Conservation (phyloP, 1,284 basidiomycete species). For the Coniferiporia weirii region DNA sequence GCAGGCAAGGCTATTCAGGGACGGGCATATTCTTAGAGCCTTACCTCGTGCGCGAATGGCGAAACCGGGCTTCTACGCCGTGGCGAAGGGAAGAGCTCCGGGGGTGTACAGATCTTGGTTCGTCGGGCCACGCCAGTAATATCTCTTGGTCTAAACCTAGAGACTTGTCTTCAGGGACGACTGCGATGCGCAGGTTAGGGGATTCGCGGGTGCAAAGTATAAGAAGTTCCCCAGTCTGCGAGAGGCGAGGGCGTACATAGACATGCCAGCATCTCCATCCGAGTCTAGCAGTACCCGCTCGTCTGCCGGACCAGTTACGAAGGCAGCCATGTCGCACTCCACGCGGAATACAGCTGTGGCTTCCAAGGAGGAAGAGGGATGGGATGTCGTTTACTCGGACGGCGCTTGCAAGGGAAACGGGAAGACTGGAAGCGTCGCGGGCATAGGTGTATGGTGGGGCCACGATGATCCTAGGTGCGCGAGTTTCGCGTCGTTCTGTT, state of each 20-base stretch:
- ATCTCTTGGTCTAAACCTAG: neutral
- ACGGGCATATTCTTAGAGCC: neutral
- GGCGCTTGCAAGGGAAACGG: conserved; percentile 81
- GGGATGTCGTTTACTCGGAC: conserved; percentile 68
- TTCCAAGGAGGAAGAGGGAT: conserved; percentile 22
- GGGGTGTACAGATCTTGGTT: conserved; percentile 41
- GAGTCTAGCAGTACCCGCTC: neutral
- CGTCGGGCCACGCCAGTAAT: neutral
- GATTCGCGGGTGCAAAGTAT: conserved; percentile 50
- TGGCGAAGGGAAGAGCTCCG: conserved; percentile 30
- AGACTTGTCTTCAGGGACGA: conserved; percentile 41
- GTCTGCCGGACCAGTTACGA: neutral
- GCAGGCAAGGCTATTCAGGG: neutral
- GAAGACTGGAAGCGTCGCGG: conserved; percentile 49
- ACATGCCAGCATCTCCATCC: neutral
- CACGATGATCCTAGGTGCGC: conserved; percentile 51
- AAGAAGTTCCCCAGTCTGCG: conserved; percentile 53
- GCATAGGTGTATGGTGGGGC: conserved; percentile 78
- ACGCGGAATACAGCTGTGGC: neutral
- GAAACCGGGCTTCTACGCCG: conserved; percentile 36
- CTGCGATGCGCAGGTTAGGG: conserved; percentile 53
- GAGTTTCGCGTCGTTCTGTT: conserved; percentile 1
- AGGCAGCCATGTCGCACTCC: neutral
- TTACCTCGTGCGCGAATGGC: conserved; percentile 1
- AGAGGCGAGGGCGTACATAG: conserved; percentile 42